Conservation (phyloP, 192 early-diverging fungal species). For the Phlyctochytrium bullatum region DNA sequence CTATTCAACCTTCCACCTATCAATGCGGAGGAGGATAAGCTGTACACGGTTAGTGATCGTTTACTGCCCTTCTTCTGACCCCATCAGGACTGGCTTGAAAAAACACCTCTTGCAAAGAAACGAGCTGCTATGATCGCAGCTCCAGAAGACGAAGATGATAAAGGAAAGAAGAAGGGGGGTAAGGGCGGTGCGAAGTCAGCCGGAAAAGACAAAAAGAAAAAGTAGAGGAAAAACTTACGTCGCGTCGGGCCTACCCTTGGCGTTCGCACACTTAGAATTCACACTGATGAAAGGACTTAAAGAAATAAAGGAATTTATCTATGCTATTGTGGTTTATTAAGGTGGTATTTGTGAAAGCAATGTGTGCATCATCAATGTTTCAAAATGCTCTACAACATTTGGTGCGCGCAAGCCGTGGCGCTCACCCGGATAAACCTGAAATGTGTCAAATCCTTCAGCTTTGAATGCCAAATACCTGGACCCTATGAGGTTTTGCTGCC, state of each 20-base stretch:
- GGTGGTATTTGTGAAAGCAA: neutral
- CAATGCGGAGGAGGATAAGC: conserved; percentile 44
- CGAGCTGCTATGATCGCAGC: conserved; percentile 37
- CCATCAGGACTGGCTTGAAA: conserved; percentile 51
- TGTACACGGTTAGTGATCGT: conserved; percentile 38
- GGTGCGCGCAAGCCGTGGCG: conserved; percentile 67
- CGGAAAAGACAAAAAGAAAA: conserved; percentile 36
- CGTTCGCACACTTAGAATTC: too few species aligned
- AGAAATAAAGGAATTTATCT: too few species aligned
- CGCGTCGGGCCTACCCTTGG: neutral
- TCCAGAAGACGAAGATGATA: conserved; percentile 38
- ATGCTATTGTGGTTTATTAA: too few species aligned
- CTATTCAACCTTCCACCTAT: conserved; percentile 41
- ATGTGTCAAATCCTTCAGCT: too few species aligned
- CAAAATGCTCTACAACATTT: conserved; percentile 73
- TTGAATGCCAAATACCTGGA: conserved; percentile 41
- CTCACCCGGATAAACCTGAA: conserved; percentile 70
- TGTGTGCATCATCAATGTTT: conserved; percentile 47
- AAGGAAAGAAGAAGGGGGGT: conserved; percentile 34
- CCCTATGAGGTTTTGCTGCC: conserved; percentile 53
- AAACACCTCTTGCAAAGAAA: conserved; percentile 47
- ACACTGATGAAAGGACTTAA: too few species aligned
- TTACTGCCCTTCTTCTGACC: conserved; percentile 4
- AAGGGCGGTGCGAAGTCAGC: too few species aligned
- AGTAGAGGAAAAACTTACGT: conserved; percentile 16